A percentile compares a stretch with the other conserved stretches of the same genome.
phyloP scores from a whole-genome alignment of 2,329 filamentous ascomycete genomes.

The Diaporthe ampelina region DNA sequence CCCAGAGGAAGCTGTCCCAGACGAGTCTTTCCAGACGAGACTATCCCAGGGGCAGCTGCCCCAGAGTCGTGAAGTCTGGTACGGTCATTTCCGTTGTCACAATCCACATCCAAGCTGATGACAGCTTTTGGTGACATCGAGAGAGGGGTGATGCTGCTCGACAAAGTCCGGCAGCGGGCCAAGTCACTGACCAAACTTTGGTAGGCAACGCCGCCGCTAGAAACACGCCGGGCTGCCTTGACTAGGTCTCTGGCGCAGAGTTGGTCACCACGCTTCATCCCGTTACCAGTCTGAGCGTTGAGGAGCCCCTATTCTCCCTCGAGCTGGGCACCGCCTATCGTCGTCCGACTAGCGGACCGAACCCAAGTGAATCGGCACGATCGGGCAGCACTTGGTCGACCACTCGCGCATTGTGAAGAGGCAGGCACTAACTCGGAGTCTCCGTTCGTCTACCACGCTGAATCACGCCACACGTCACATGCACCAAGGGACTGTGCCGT shows the following conservation, averaged over 20 bases:
- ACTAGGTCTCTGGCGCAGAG: not conserved
- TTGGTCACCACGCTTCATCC: constrained; percentile 12
- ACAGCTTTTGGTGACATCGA: not conserved
- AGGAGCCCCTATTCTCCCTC: not conserved
- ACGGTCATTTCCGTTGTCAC: constrained; percentile 8
- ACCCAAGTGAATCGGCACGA: constrained; percentile 4
- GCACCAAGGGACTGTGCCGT: constrained; percentile 25
- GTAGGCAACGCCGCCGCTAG: constrained; percentile 14
- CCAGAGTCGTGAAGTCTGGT: too few species aligned
- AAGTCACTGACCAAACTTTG: constrained; percentile 14
- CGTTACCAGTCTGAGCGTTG: constrained; percentile 20
- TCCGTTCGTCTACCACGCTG: constrained; percentile 30
- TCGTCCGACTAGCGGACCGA: constrained; percentile 26
- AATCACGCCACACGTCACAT: constrained; percentile 26
- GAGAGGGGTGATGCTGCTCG: constrained; percentile 7
- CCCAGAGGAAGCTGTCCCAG: too few species aligned
- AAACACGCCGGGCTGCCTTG: constrained; percentile 5
- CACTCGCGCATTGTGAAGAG: constrained; percentile 13
- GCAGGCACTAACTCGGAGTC: constrained; percentile 23
- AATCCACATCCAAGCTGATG: not conserved
- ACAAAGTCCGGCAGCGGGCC: not conserved
- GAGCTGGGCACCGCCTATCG: not conserved
- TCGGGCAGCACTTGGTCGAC: not conserved
- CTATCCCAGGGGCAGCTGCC: too few species aligned
- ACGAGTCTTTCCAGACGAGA: too few species aligned